phyloP scores from a whole-genome alignment of 305 asterid genomes.

The Withania somnifera region DNA sequence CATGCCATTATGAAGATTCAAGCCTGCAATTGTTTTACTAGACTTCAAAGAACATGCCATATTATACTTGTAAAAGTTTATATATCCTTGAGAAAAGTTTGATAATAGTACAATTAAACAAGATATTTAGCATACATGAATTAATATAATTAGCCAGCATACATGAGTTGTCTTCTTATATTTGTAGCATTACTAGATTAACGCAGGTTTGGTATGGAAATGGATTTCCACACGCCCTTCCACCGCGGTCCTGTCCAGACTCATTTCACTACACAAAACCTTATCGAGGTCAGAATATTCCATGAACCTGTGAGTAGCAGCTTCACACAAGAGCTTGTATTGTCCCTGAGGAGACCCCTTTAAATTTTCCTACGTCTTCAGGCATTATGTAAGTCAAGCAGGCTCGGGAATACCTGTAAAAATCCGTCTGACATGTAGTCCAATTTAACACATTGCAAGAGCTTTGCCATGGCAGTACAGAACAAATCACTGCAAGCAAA shows the following conservation, averaged over 20 bases:
- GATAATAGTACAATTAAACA: neutral
- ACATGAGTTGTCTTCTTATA: neutral
- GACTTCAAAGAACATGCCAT: neutral
- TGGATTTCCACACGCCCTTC: too few species aligned
- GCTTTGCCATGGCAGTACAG: slow-evolving; percentile 94
- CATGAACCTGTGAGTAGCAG: slow-evolving; percentile 79
- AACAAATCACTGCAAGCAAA: slow-evolving; percentile 63
- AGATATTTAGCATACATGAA: neutral
- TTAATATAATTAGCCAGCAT: neutral
- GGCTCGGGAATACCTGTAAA: slow-evolving; percentile 70
- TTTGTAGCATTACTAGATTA: neutral
- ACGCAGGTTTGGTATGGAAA: too few species aligned
- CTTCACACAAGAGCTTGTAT: slow-evolving; percentile 78
- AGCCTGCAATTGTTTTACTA: neutral
- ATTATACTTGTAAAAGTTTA: neutral
- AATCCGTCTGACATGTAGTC: slow-evolving; percentile 86
- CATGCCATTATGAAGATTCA: neutral
- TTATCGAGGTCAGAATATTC: slow-evolving; percentile 62
- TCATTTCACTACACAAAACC: slow-evolving; percentile 24
- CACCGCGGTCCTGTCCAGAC: slow-evolving; percentile 10
- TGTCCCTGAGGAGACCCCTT: slow-evolving; percentile 78
- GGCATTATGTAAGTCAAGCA: slow-evolving; percentile 67
- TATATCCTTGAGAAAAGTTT: neutral
- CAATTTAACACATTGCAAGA: slow-evolving; percentile 90
- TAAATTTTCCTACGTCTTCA: slow-evolving; percentile 71